These are phyloP conservation scores for Neltuma alba DNA, from an alignment of 306 rosid species.

Conservation along the genomic window DNA sequence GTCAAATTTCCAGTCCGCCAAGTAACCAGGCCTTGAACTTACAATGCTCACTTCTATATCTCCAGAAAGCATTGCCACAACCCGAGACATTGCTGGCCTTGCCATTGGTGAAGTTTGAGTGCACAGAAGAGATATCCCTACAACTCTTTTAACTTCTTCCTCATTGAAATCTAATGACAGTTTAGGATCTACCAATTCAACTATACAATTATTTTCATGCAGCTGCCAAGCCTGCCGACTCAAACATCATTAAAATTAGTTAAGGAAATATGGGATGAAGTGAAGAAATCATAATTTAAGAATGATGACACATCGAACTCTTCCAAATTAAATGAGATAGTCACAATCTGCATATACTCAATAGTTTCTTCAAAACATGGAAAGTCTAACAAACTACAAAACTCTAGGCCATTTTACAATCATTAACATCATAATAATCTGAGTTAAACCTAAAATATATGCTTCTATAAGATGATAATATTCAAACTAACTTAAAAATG, in stretches of 20 bases:
- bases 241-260: background rate
- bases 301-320: background rate
- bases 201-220: slow-evolving; percentile 1
- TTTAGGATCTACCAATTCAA: slow-evolving; percentile 52
- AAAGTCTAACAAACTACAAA: no score
- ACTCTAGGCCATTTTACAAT: no score
- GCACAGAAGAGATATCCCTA: slow-evolving; percentile 13
- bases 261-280: background rate
- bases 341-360: no score
- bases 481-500: no score
- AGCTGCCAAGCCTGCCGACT: background rate
- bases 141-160: background rate
- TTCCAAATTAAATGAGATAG: background rate
- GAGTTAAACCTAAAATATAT: no score
- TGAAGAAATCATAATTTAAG: background rate
- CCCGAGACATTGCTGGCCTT: background rate
- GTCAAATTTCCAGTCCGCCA: slow-evolving; percentile 42
- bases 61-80: slow-evolving; percentile 69
- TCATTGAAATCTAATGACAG: slow-evolving; percentile 16
- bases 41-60: slow-evolving; percentile 58
- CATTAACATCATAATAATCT: no score
- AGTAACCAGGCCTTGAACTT: slow-evolving; percentile 66
- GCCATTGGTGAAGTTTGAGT: background rate
- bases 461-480: no score
- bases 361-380: no score